phyloP scores from a whole-genome alignment of 306 rosid genomes.

The Bauhinia variegata region DNA sequence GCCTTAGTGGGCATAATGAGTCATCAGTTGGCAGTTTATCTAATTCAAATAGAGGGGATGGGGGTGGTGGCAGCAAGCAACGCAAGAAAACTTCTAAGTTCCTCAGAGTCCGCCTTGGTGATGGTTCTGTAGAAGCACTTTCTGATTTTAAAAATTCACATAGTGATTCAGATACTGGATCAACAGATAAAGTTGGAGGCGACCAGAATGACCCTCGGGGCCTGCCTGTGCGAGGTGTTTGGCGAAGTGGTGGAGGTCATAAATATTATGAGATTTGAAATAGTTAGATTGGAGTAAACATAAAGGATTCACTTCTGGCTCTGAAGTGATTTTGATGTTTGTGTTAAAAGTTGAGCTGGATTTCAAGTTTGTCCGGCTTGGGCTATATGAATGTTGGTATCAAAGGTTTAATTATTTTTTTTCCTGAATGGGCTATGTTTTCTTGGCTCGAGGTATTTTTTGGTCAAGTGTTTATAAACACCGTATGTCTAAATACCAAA shows the following conservation, averaged over 20 bases:
- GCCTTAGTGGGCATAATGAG: constrained; percentile 46
- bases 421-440: no score
- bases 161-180: constrained; percentile 42
- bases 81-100: constrained; percentile 80
- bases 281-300: constrained; percentile 12
- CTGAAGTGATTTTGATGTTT: background rate
- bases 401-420: constrained; percentile 16
- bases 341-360: constrained; percentile 32
- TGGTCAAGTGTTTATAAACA: constrained; percentile 25
- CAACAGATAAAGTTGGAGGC: constrained; percentile 38
- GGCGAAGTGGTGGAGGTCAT: constrained; percentile 74
- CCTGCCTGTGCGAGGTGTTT: constrained; percentile 81
- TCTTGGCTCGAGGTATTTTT: constrained; percentile 36
- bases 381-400: constrained; percentile 30
- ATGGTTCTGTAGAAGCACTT: constrained; percentile 64
- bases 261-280: constrained; percentile 37
- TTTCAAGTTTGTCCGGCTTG: constrained; percentile 28
- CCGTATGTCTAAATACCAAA: background rate
- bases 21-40: constrained; percentile 47
- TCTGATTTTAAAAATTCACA: constrained; percentile 46
- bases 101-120: constrained; percentile 78
- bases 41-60: constrained; percentile 55
- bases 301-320: constrained; percentile 19
- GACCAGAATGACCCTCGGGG: constrained; percentile 49
- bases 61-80: constrained; percentile 73